Conservation (phyloP, 306 rosid genomes). For the Citrullus amarus region DNA sequence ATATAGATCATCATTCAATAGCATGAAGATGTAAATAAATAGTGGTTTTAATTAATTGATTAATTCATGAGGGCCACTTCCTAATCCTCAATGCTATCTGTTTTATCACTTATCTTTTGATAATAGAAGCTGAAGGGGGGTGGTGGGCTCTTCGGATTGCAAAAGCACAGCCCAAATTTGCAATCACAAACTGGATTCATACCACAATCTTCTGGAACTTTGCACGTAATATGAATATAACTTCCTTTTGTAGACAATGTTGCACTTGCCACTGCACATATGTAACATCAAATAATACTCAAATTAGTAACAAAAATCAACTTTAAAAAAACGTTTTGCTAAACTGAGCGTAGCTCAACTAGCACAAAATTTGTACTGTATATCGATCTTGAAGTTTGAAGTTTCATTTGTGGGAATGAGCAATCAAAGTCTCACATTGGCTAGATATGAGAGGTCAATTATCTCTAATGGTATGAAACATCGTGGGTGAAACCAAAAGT, state of each 20-base stretch:
- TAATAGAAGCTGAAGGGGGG: neutral
- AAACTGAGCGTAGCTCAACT: too few relatives aligned
- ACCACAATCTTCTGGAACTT: neutral
- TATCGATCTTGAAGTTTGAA: too few relatives aligned
- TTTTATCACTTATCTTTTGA: neutral
- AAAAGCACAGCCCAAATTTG: neutral
- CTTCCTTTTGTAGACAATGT: neutral
- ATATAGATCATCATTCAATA: neutral
- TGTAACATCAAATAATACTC: neutral
- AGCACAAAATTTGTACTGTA: too few relatives aligned
- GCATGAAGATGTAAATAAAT: neutral
- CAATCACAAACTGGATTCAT: neutral
- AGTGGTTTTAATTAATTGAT: neutral
- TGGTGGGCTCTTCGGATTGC: neutral
- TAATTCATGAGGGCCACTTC: neutral
- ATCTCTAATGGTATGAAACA: too few relatives aligned
- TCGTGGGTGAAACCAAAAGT: too few relatives aligned
- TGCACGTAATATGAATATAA: neutral
- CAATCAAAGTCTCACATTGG: too few relatives aligned
- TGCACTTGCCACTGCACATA: neutral
- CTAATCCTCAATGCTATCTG: neutral
- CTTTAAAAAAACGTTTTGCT: too few relatives aligned
- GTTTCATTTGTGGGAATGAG: too few relatives aligned
- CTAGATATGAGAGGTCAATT: too few relatives aligned
- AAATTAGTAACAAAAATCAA: neutral